phyloP scores from a whole-genome alignment of 768 basidiomycete species.

The Lyophyllum decastes region DNA sequence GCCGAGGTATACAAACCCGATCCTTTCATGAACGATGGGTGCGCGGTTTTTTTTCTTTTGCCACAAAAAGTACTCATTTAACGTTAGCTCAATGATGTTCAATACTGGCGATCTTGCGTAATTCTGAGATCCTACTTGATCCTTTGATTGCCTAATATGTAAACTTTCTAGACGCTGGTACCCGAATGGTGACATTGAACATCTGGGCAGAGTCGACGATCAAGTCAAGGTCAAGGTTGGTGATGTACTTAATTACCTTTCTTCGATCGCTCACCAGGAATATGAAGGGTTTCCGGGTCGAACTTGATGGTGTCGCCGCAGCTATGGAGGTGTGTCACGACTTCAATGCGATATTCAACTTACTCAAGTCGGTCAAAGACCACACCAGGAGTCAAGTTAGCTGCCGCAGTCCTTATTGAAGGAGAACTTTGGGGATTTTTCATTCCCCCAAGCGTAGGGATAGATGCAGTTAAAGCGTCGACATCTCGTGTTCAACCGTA shows the following conservation, averaged over 20 bases:
- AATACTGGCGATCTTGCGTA: constrained; percentile 62
- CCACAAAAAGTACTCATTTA: not conserved
- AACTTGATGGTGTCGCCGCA: constrained; percentile 58
- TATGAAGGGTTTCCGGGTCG: constrained; percentile 57
- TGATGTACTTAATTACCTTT: not conserved
- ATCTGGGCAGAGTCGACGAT: constrained; percentile 58
- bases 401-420: constrained; percentile 52
- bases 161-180: constrained; percentile 42
- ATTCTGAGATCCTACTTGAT: constrained; percentile 3
- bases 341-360: not conserved
- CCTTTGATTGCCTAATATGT: not conserved
- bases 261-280: not conserved
- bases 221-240: constrained; percentile 62
- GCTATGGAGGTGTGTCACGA: constrained; percentile 49
- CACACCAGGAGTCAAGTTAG: constrained; percentile 32
- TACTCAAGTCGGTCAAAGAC: not conserved
- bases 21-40: constrained; percentile 54
- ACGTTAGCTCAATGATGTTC: constrained; percentile 47
- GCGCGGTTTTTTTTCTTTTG: constrained; percentile 15
- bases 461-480: constrained; percentile 42
- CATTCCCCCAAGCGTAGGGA: constrained; percentile 37
- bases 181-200: constrained; percentile 53
- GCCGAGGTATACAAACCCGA: constrained; percentile 49
- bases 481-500: constrained; percentile 55
- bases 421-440: constrained; percentile 58